phyloP scores from a whole-genome alignment of 2,329 filamentous ascomycete genomes.

The Aspergillus unguis region DNA sequence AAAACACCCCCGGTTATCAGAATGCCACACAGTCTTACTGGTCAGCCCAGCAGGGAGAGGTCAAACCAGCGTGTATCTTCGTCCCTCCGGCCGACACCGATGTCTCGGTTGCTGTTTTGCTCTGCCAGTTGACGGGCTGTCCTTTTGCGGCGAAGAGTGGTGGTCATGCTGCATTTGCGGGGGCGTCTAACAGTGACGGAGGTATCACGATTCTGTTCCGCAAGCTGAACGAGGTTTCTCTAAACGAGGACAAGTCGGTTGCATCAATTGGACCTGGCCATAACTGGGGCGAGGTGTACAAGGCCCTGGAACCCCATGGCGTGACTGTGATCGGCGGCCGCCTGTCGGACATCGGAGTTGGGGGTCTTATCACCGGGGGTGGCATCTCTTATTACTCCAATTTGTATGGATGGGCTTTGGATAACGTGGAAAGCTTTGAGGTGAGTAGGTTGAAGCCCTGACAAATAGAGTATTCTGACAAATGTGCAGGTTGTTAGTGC shows the following conservation, averaged over 20 bases:
- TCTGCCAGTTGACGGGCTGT: slow-evolving; percentile 31
- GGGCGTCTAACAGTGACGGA: slow-evolving; percentile 50
- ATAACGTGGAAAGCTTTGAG: slow-evolving; percentile 13
- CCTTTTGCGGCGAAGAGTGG: slow-evolving; percentile 56
- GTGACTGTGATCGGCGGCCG: slow-evolving; percentile 37
- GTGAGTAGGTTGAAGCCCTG: background rate
- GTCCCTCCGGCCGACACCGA: slow-evolving; percentile 27
- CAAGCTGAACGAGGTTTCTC: slow-evolving; percentile 27
- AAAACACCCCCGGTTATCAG: slow-evolving; percentile 18
- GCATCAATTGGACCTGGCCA: slow-evolving; percentile 34
- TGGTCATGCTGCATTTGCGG: slow-evolving; percentile 56
- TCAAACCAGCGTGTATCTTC: slow-evolving; percentile 35
- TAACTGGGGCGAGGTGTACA: slow-evolving; percentile 35
- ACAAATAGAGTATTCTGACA: background rate
- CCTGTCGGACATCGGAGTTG: slow-evolving; percentile 21
- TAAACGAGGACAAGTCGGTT: slow-evolving; percentile 27
- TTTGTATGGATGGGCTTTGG: slow-evolving; percentile 11
- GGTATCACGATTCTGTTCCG: slow-evolving; percentile 36
- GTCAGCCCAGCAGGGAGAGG: slow-evolving; percentile 36
- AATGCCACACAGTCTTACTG: slow-evolving; percentile 30
- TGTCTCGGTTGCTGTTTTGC: slow-evolving; percentile 31
- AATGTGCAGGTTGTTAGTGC: slow-evolving; percentile 7
- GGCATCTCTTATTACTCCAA: slow-evolving; percentile 12
- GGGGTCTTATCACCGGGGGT: slow-evolving; percentile 24
- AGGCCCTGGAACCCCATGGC: slow-evolving; percentile 28